phyloP scores from a whole-genome alignment of 2,329 filamentous ascomycete species.

The Parastagonospora nodorum region DNA sequence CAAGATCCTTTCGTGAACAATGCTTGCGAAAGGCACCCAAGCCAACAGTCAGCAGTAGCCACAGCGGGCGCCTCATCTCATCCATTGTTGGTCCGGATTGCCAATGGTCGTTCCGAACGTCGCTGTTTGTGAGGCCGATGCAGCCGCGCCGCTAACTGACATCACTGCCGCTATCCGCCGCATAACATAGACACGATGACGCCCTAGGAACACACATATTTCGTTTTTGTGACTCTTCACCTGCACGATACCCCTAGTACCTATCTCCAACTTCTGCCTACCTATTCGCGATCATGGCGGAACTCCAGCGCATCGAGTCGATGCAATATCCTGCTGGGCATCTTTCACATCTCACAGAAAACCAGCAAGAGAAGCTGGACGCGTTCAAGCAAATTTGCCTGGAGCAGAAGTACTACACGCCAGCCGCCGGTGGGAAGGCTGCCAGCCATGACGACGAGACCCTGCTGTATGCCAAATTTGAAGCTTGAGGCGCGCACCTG shows the following conservation, averaged over 20 bases:
- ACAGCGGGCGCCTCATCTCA: neutral
- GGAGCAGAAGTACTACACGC: constrained; percentile 68
- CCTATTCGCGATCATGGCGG: constrained; percentile 31
- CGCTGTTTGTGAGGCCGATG: constrained; percentile 20
- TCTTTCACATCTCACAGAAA: constrained; percentile 72
- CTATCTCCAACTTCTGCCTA: constrained; percentile 1
- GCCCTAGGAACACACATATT: constrained; percentile 21
- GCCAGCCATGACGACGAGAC: constrained; percentile 74
- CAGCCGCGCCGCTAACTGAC: constrained; percentile 27
- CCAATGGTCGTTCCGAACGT: constrained; percentile 10
- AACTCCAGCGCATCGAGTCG: constrained; percentile 46
- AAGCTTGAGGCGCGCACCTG: constrained; percentile 6
- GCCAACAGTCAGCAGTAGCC: constrained; percentile 5
- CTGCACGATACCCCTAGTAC: constrained; percentile 1
- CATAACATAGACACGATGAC: constrained; percentile 29
- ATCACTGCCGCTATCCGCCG: constrained; percentile 35
- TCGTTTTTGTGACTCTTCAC: constrained; percentile 13
- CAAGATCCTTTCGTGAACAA: constrained; percentile 12
- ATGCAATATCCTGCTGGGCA: constrained; percentile 75
- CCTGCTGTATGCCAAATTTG: constrained; percentile 61
- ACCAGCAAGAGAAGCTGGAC: constrained; percentile 69
- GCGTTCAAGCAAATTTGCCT: constrained; percentile 73
- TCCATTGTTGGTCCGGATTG: constrained; percentile 25
- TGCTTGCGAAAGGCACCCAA: constrained; percentile 5
- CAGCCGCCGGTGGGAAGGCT: constrained; percentile 45